These are phyloP conservation scores for Nicotiana attenuata DNA, from an alignment of 257 asterid species.

Conservation along the genomic window DNA sequence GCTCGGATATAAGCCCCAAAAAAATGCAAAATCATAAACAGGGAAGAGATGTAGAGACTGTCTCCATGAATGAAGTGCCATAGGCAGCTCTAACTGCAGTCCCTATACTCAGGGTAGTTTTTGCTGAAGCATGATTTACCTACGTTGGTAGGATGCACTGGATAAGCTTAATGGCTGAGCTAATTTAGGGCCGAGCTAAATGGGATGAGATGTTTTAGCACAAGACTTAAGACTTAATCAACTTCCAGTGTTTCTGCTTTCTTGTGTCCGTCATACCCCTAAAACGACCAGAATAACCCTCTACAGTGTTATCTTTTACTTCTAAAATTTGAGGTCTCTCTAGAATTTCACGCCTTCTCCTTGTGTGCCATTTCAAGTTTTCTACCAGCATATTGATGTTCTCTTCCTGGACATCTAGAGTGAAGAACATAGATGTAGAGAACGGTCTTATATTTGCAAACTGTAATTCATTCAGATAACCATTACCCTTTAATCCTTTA, in stretches of 20 bases:
- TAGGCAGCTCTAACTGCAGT: background rate
- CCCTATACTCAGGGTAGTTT: background rate
- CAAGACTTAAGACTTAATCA: background rate
- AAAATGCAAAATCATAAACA: background rate
- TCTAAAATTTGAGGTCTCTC: background rate
- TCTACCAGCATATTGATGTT: background rate
- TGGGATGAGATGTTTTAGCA: background rate
- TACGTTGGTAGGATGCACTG: background rate
- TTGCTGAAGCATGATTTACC: background rate
- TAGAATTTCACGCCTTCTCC: background rate
- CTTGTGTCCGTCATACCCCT: background rate
- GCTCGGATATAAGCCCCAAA: background rate
- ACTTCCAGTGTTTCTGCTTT: background rate
- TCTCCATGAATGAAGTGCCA: background rate
- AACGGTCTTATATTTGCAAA: background rate
- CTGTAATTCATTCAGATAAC: background rate
- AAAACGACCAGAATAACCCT: background rate
- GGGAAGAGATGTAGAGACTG: background rate
- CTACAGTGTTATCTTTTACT: background rate
- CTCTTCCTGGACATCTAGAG: background rate
- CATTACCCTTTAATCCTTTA: background rate
- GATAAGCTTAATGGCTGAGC: background rate
- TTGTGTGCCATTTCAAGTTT: background rate
- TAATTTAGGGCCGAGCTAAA: background rate
- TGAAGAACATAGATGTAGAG: background rate